Conservation (phyloP, 768 basidiomycete genomes). For the Leccinum ochraceum region DNA sequence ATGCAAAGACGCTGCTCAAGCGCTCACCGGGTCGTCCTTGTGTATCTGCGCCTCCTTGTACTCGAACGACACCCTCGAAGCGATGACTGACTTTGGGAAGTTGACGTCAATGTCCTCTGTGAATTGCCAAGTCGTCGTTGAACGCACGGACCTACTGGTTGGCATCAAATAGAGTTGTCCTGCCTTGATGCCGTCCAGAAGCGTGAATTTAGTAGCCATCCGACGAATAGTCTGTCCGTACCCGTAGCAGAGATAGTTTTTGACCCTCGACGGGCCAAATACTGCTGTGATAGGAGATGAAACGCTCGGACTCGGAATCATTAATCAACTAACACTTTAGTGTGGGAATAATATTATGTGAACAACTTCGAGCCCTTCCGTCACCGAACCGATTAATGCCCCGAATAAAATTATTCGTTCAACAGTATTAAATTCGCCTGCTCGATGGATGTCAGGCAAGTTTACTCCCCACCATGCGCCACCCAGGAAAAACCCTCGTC, state of each 20-base stretch:
- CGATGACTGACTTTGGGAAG: conserved; percentile 95
- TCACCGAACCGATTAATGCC: no score
- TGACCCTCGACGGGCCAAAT: no score
- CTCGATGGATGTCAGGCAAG: no score
- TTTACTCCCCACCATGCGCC: not conserved
- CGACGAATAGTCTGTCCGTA: conserved; percentile 47
- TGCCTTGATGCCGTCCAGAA: conserved; percentile 82
- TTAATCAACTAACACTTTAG: no score
- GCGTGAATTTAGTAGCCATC: conserved; percentile 37
- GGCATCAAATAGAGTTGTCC: conserved; percentile 89
- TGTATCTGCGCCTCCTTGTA: conserved; percentile 94
- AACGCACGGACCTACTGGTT: conserved; percentile 53
- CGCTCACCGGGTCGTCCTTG: conserved; percentile 74
- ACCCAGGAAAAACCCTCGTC: not conserved
- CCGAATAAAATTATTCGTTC: no score
- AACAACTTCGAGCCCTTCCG: no score
- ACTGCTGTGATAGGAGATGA: no score
- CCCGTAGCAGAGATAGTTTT: conserved; percentile 65
- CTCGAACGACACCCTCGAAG: conserved; percentile 94
- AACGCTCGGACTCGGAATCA: not conserved
- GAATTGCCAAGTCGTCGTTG: conserved; percentile 55
- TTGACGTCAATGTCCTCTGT: conserved; percentile 49
- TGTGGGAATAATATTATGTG: no score
- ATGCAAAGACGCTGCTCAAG: conserved; percentile 38
- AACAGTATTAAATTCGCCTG: no score